Evolutionary conservation across 768 basidiomycete species (phyloP), one percentile per base, ranked within the genome.

Genomic region (Phlegmacium glaucopus): DNA sequence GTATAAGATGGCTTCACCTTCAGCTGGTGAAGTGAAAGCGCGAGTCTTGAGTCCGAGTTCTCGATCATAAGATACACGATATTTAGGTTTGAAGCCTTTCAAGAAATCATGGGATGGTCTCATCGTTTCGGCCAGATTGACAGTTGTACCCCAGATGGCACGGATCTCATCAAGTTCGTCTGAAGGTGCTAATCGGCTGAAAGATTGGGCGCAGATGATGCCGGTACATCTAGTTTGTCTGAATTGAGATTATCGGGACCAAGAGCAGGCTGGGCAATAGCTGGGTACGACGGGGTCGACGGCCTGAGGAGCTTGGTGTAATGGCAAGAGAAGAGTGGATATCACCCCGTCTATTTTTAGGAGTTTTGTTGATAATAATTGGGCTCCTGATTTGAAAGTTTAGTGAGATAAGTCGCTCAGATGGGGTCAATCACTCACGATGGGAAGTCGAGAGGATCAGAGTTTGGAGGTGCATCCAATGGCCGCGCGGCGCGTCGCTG

Each of bases 121-220:
- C 90, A 97, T 96, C 10, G 90, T 87, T 63, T 95, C 89, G 3
- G 83, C 78, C 25, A 99, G 76, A 54, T 90, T 89, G 58, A 99
- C 94, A 1, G 91, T 94, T 0, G 95, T 99, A 26, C 96, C 96
- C 95, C 96, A 99, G 51, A 99, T 91, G 18, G 92, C 93, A 45
- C 90, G 79, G 42, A 92, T 87, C 55, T 90, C 90, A 47, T 90
- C 89, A 0, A 85, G 86, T 45, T 86, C 85, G 51, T 86, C 88
- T 10, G 79, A 80, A 11, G 79, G 80, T 1, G 63, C 75, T 26
- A 72, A 77, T 12, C 77, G 82, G 6, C 87, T 45, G 85, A 88
- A 35, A 83, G 78, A 39, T 59, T 61, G 8, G 72, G 72, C 10
- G 57, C 54, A n/a, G n/a, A n/a, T n/a, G n/a, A n/a, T n/a, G n/a